These are phyloP conservation scores for Santalum album DNA, from an alignment of 164 flowering plant genomes.

Conservation along the genomic window DNA sequence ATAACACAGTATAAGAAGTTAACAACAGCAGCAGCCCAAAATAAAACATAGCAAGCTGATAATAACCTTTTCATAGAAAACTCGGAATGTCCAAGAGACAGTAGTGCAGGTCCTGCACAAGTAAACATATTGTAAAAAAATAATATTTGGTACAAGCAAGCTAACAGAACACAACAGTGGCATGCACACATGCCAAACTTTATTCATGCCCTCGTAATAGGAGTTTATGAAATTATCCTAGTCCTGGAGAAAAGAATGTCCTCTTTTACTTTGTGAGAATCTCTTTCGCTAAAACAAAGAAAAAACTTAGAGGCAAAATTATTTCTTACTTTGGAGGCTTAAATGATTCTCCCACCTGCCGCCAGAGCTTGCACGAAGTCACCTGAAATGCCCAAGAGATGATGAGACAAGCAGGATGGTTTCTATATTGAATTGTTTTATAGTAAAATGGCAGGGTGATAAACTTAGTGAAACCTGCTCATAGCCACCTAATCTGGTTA, in stretches of 20 bases:
- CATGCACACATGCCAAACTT: background rate
- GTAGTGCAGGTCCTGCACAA: conserved; percentile 87
- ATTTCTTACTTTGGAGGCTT: conserved; percentile 79
- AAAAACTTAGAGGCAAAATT: background rate
- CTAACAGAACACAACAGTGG: background rate
- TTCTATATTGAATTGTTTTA: background rate
- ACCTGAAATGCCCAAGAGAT: conserved; percentile 32
- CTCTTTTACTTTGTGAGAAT: background rate
- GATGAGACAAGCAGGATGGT: background rate
- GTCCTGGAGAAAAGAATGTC: background rate
- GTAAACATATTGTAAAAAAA: background rate
- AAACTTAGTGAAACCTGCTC: conserved; percentile 48
- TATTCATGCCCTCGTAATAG: too few species aligned
- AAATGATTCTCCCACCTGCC: conserved; percentile 91
- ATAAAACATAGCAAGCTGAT: background rate
- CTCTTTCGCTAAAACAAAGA: background rate
- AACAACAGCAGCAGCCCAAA: background rate
- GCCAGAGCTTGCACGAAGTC: conserved; percentile 75
- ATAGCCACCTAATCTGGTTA: conserved; percentile 83
- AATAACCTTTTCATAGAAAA: conserved; percentile 86
- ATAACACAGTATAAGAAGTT: background rate
- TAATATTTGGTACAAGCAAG: background rate
- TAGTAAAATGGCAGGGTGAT: background rate
- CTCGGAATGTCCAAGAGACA: conserved; percentile 92
- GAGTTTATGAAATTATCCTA: too few species aligned